phyloP scores from a whole-genome alignment of 208 protist genomes.

The Trypanosoma melophagium region DNA sequence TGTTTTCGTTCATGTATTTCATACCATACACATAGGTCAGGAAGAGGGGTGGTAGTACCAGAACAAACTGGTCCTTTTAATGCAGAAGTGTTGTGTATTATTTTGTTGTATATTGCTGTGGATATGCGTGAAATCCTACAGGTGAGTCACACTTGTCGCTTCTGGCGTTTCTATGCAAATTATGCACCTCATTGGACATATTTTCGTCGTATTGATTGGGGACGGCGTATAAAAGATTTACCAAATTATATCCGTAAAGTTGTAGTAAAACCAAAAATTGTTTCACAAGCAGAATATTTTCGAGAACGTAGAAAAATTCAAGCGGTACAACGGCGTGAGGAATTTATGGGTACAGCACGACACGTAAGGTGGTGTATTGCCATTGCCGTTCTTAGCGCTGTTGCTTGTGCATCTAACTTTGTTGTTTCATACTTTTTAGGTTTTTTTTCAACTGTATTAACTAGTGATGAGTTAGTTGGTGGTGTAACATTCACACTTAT shows the following conservation, averaged over 20 bases:
- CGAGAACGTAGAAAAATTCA: conserved; percentile 56
- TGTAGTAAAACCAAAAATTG: conserved; percentile 72
- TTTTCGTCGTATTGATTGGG: conserved; percentile 62
- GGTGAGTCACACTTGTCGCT: conserved; percentile 59
- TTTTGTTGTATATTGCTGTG: conserved; percentile 69
- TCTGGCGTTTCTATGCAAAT: conserved; percentile 83
- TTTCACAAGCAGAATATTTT: conserved; percentile 82
- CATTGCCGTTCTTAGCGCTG: conserved; percentile 56
- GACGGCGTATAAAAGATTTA: conserved; percentile 41
- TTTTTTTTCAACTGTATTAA: conserved; percentile 57
- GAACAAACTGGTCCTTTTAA: conserved; percentile 68
- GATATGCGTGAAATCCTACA: conserved; percentile 59
- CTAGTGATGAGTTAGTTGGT: conserved; percentile 53
- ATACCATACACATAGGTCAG: conserved; percentile 24
- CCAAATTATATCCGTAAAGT: conserved; percentile 63
- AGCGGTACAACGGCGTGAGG: conserved; percentile 48
- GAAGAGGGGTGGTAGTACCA: conserved; percentile 32
- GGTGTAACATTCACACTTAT: conserved; percentile 66
- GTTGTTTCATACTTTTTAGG: conserved; percentile 73
- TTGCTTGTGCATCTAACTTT: conserved; percentile 69
- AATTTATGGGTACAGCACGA: conserved; percentile 49
- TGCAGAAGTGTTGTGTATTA: conserved; percentile 66
- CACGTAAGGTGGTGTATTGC: conserved; percentile 77
- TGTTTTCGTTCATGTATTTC: conserved; percentile 80
- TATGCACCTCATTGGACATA: conserved; percentile 84